These are phyloP conservation scores for Claviceps sp. DNA, from an alignment of 2,329 filamentous ascomycete genomes.

Conservation along the genomic window DNA sequence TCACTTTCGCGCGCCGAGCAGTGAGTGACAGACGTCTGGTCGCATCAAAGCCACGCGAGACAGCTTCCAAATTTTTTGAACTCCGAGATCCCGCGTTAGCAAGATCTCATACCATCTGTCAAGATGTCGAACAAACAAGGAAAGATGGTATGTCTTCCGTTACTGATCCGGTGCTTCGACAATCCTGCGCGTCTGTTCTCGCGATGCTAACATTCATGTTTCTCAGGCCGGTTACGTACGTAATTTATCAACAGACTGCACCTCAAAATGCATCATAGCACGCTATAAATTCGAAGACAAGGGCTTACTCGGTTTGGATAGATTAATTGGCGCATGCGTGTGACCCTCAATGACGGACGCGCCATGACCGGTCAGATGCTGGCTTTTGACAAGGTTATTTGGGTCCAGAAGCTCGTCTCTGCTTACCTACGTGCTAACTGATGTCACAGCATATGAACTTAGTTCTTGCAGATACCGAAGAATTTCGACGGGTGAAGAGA, in stretches of 20 bases:
- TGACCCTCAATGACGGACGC: conserved; percentile 86
- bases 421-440: not conserved
- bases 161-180: conserved; percentile 23
- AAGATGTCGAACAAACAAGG: conserved; percentile 67
- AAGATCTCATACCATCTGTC: conserved; percentile 14
- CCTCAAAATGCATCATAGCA: not conserved
- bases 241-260: conserved; percentile 13
- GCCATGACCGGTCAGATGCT: conserved; percentile 98
- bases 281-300: conserved; percentile 16
- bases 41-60: conserved; percentile 26
- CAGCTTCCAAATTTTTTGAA: conserved; percentile 29
- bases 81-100: conserved; percentile 18
- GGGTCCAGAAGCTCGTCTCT: not conserved
- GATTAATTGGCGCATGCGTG: conserved; percentile 99
- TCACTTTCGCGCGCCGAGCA: conserved; percentile 29
- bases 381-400: conserved; percentile 82
- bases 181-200: conserved; percentile 20
- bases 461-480: conserved; percentile 95
- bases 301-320: conserved; percentile 22
- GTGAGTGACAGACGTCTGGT: conserved; percentile 23
- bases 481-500: conserved; percentile 84
- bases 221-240: conserved; percentile 58
- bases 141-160: conserved; percentile 74
- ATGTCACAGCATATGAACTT: conserved; percentile 84
- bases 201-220: conserved; percentile 45